These are phyloP conservation scores for Clarireedia monteithiana DNA, from an alignment of 2,329 filamentous ascomycete genomes.

Conservation along the genomic window DNA sequence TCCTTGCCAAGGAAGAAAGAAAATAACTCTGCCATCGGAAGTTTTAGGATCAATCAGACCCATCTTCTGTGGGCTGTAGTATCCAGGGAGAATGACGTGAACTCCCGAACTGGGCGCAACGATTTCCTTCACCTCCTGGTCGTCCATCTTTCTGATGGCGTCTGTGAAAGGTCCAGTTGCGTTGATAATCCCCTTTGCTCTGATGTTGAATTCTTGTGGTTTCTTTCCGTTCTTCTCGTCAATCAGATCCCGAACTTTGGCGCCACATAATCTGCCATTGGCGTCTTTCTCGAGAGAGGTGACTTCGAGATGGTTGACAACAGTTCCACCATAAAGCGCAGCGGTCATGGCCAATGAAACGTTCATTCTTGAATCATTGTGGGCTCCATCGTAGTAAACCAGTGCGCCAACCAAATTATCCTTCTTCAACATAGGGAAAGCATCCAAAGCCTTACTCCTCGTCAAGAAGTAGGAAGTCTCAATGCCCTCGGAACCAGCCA, in stretches of 20 bases:
- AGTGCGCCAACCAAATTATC: slow-evolving; percentile 71
- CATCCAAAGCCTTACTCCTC: slow-evolving; percentile 76
- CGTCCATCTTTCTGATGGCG: slow-evolving; percentile 78
- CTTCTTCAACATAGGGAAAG: slow-evolving; percentile 82
- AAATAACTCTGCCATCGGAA: slow-evolving; percentile 83
- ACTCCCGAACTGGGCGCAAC: slow-evolving; percentile 81
- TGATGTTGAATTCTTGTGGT: slow-evolving; percentile 58
- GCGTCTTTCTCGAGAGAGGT: slow-evolving; percentile 68
- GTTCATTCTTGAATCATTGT: slow-evolving; percentile 92
- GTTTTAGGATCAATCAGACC: slow-evolving; percentile 80
- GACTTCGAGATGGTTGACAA: slow-evolving; percentile 79
- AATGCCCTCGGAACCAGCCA: slow-evolving; percentile 80
- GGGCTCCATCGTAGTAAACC: slow-evolving; percentile 87
- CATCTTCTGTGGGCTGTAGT: slow-evolving; percentile 80
- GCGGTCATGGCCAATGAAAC: slow-evolving; percentile 82
- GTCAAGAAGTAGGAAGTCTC: slow-evolving; percentile 86
- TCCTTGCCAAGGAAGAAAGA: slow-evolving; percentile 89
- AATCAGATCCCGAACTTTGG: slow-evolving; percentile 63
- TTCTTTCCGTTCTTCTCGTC: slow-evolving; percentile 55
- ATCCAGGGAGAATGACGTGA: slow-evolving; percentile 79
- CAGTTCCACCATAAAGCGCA: slow-evolving; percentile 75
- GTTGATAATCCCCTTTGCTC: slow-evolving; percentile 77
- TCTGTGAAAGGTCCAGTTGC: slow-evolving; percentile 86
- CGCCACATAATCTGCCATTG: slow-evolving; percentile 65
- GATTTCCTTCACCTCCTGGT: slow-evolving; percentile 63